Evolutionary conservation across 148 eudicot species (phyloP), one percentile per base, ranked within the genome.

Genomic region (Oxyria digyna): DNA sequence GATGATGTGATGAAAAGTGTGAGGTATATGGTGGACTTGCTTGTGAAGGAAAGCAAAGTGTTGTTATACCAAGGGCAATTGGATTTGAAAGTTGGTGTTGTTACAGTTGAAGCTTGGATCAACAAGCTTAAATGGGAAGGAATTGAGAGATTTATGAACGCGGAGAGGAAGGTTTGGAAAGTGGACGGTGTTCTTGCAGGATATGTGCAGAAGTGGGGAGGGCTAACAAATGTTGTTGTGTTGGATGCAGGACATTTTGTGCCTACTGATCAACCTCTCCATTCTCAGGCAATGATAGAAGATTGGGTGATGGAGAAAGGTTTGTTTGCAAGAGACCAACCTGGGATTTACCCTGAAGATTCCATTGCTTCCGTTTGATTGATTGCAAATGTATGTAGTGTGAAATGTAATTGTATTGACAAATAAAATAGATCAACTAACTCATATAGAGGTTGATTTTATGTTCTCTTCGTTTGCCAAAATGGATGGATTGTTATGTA

Each of bases 1-100:
- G 87, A 65, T 23, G 98, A 93, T 73, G 82, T 87, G 79, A 92
- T 93, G 98, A 93, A 89, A 78, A 89, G 98, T 54, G 95, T 82
- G 48, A 93, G 69, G 77, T 79, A 74, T 70, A 83, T 83, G 91
- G 87, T 89, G 72, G 95, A 93, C 73, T 82, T 68, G 67, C 49
- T 93, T 73, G 75, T 85, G 13, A 68, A 74, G 69, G 70, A 83
- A 15, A 82, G 73, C 4, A 93, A 76, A 79, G 91, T 93, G 31
- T 77, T 89, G 91, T 49, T 93, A 54, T 93, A 89, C 70, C 87
- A 83, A 50, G 95, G 96, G 27, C 83, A 81, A 14, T 45, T 74
- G 71, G 96, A 93, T 67, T 81, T 93, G 82, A 80, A 80, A 73
- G 96, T 81, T 15, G 95, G n/a, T n/a, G n/a, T n/a, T n/a, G n/a